These are phyloP conservation scores for Friedmanniomyces endolithicus DNA, from an alignment of 495 filamentous ascomycete genomes.

Conservation along the genomic window DNA sequence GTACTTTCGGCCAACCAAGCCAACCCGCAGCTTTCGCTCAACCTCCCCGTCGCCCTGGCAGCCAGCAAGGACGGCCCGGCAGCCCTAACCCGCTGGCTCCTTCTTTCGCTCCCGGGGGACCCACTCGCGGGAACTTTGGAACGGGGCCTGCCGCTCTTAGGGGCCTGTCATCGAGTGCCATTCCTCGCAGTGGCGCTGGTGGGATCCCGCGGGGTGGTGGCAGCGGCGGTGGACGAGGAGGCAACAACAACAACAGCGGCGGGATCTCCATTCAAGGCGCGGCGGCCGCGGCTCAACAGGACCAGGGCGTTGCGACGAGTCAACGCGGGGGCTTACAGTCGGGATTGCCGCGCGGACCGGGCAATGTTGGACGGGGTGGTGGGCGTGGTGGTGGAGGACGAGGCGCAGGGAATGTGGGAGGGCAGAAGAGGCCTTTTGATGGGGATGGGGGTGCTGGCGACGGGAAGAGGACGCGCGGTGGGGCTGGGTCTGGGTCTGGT, in stretches of 20 bases:
- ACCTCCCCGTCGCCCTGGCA: constrained; percentile 4
- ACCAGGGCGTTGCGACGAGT: neutral
- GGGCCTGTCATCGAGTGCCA: constrained; percentile 9
- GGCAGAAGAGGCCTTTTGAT: constrained; percentile 18
- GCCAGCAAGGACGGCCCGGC: neutral
- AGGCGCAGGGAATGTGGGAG: constrained; percentile 7
- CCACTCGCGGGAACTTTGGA: constrained; percentile 12
- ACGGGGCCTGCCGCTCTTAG: constrained; percentile 26
- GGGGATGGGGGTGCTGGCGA: constrained; percentile 9
- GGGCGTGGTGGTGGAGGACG: neutral
- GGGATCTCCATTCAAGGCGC: constrained; percentile 7
- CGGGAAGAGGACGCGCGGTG: constrained; percentile 16
- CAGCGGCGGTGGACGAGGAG: constrained; percentile 2
- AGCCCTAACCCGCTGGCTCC: constrained; percentile 15
- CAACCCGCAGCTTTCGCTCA: constrained; percentile 1
- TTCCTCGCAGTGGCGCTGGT: constrained; percentile 4
- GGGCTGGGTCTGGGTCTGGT: neutral
- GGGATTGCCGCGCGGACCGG: constrained; percentile 6
- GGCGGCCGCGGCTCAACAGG: neutral
- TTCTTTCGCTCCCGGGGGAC: constrained; percentile 1
- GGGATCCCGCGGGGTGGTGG: constrained; percentile 6
- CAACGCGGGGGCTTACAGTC: neutral
- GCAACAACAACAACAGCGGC: neutral
- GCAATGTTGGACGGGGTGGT: constrained; percentile 4
- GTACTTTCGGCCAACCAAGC: constrained; percentile 15